Base-by-base conservation (phyloP, 345 rosid species). In the Cardamine resedifolia region DNA sequence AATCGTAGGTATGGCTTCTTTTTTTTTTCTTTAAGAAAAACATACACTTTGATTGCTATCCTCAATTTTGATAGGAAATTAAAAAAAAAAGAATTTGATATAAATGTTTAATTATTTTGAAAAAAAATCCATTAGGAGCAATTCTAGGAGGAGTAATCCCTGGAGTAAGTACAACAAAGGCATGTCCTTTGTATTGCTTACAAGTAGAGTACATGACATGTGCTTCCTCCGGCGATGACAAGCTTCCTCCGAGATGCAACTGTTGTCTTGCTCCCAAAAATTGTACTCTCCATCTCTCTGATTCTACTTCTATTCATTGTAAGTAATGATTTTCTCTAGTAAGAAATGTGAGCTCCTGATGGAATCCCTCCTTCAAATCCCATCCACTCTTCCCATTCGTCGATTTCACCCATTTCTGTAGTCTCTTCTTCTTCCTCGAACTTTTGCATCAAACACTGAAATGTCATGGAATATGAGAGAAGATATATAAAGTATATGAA, bases 211-310 rank as follows among this genome's bases (percentile, higher is more conserved):
- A 80, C 80, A 74, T 81, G 88, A 86, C 85, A 9, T 83, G 87
- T 60, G 23, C 27, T 20, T 71, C 83, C 30, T 77, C 87, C 0
- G 83, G 86, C 4, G 59, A 60, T 5, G 30, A 68, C 33, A 72
- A 74, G 48, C 83, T 86, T 44, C 77, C 47, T 31, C 77, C 83
- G 1, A 24, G 16, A 14, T 86, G 88, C 81, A 86, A 83, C 58
- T 84, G 88, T 60, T 81, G 91, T 70, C 19, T 84, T 43, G 89
- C 84, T 65, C 84, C 85, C 0, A 74, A 81, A 62, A 55, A 80
- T 19, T 83, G 89, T 77, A 81, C 85, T 45, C 89, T 85, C 57
- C 81, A 83, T 76, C 87, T 83, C 50, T 16, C 58, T 7, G 84
- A 68, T 58, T 83, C 87, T 20, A 47, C 78, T 51, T 57, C 65